These are phyloP conservation scores for Straminergon stramineum DNA, from an alignment of 225 moss, liverwort and hornwort species.

Conservation along the genomic window DNA sequence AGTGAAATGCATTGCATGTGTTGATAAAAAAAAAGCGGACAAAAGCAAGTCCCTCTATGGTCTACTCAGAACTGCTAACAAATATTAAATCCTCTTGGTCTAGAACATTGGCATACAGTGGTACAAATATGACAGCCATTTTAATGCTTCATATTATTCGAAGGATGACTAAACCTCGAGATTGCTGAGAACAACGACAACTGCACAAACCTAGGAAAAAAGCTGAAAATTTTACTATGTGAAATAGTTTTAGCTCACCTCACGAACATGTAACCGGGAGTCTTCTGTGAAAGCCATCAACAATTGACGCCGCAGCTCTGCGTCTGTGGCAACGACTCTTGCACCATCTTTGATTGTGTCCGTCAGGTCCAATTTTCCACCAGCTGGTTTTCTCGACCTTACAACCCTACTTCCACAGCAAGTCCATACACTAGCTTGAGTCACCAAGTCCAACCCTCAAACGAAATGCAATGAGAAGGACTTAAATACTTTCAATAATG, in stretches of 20 bases:
- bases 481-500: not conserved
- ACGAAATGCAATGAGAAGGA: not conserved
- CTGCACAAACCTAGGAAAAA: not conserved
- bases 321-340: constrained; percentile 66
- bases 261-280: constrained; percentile 79
- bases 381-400: constrained; percentile 21
- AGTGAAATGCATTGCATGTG: not conserved
- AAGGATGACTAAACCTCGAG: not conserved
- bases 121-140: not conserved
- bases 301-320: constrained; percentile 67
- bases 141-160: not conserved
- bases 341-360: constrained; percentile 98
- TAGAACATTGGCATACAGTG: not conserved
- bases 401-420: constrained; percentile 8
- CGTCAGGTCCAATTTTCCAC: constrained; percentile 86
- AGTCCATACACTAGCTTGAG: not conserved
- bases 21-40: not conserved
- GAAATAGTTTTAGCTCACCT: constrained; percentile 28
- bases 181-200: not conserved
- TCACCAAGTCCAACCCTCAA: not conserved
- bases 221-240: not conserved
- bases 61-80: not conserved
- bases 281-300: constrained; percentile 95
- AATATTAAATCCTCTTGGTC: not conserved
- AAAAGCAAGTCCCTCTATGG: not conserved